These are phyloP conservation scores for Ceratobasidium sp. DNA, from an alignment of 1,284 basidiomycete species.

Conservation along the genomic window DNA sequence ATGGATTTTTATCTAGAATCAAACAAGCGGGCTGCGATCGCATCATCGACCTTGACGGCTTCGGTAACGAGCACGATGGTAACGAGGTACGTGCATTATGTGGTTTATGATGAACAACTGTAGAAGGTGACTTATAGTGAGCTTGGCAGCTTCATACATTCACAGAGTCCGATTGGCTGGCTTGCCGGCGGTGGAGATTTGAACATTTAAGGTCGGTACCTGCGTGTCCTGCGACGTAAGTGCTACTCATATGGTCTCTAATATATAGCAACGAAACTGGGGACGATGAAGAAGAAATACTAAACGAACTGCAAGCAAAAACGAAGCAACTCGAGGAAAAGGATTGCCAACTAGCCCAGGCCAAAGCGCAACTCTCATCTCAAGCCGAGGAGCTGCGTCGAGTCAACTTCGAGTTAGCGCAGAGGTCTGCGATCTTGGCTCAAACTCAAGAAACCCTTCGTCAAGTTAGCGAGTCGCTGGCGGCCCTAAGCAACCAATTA, in stretches of 20 bases:
- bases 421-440: no score
- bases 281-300: background rate
- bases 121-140: background rate
- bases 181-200: constrained; percentile 1
- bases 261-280: background rate
- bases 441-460: background rate
- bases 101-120: background rate
- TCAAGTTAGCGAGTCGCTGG: background rate
- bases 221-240: background rate
- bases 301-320: background rate
- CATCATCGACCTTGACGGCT: background rate
- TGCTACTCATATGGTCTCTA: background rate
- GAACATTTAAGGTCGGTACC: constrained; percentile 1
- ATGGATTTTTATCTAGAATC: no score
- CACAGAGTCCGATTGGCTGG: background rate
- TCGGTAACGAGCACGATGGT: background rate
- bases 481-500: background rate
- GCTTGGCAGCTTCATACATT: background rate
- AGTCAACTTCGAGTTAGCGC: no score
- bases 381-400: no score
- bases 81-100: background rate
- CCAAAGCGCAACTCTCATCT: no score
- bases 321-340: background rate
- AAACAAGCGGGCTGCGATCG: background rate
- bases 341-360: no score